Evolutionary conservation across 2,329 filamentous ascomycete species (phyloP), one percentile per base, ranked within the genome.

Genomic region (Colletotrichum sp.): DNA sequence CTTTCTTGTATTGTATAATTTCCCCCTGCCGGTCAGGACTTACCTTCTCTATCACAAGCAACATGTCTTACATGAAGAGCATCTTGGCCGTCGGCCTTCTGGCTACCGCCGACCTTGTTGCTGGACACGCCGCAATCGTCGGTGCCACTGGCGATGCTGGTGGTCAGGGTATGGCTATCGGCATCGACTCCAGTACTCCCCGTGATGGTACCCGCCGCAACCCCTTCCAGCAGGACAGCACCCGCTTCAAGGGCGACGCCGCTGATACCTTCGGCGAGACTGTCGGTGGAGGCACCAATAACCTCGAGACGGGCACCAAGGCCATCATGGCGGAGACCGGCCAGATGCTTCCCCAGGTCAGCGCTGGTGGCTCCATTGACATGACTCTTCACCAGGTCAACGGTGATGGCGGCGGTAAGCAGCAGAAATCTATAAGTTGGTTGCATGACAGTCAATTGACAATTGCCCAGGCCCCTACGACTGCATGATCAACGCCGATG

Each of bases 341-440:
- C 73, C 84, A 84, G 75, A 79, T 84, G 73, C 89, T 94, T 29
- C 91, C 92, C 13, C 92, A 93, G 84, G 85, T 94, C 79, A 87
- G 86, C 8, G 79, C 86, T 1, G 92, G 92, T 65, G 92, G 92
- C 72, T 79, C 87, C 71, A 79, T 94, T 76, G 85, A 85, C 79
- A 93, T 94, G 88, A 93, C 91, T 2, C 86, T 93, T 12, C 92
- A 93, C 84, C 92, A 93, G 82, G 91, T 94, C 82, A 94, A 93
- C 84, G 87, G 87, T 49, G 92, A 94, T 78, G 92, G 92, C 74
- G 92, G 90, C 75, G 92, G 92, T 77, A 71, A 49, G 75, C 65
- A 22, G 29, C 29, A 25, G 44, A 52, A 52, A 52, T 13, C n/a
- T 13, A 22, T 25, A 4, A 13, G 6, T 22, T n/a, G 11, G n/a